Conservation (phyloP, 371 early-diverging fungal genomes). For the Synchytrium microbalum region DNA sequence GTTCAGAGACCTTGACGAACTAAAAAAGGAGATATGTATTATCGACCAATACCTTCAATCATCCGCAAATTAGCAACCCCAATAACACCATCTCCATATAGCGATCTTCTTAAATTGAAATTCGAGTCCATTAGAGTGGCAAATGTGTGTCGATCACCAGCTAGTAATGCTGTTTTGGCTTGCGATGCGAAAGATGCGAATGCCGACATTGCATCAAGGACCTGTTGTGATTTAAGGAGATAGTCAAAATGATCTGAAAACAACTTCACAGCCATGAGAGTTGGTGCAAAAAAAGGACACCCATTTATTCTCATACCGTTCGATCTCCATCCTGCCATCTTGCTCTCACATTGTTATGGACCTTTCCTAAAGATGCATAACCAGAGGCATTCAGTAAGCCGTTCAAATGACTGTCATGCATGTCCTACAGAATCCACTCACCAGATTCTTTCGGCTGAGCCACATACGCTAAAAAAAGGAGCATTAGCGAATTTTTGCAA, state of each 20-base stretch:
- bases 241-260: neutral
- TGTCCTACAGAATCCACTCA: neutral
- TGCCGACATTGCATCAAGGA: constrained; percentile 47
- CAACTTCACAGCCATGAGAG: neutral
- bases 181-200: constrained; percentile 46
- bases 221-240: constrained; percentile 22
- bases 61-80: constrained; percentile 18
- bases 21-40: no score
- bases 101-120: constrained; percentile 19
- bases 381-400: neutral
- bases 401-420: no score
- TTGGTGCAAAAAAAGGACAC: neutral
- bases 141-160: constrained; percentile 11
- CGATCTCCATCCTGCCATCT: constrained; percentile 48
- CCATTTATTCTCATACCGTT: constrained; percentile 27
- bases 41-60: constrained; percentile 5
- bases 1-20: no score
- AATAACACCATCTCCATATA: constrained; percentile 29
- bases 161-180: constrained; percentile 28
- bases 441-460: constrained; percentile 58
- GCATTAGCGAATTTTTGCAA: constrained; percentile 1
- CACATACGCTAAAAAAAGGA: constrained; percentile 49
- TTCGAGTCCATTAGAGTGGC: constrained; percentile 31
- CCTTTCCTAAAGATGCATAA: constrained; percentile 29
- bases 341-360: constrained; percentile 52